A percentile compares a stretch with the other conserved stretches of the same genome.
Evolutionary conservation across 495 filamentous ascomycete species (phyloP).

Genomic region (Glonium stellatum): DNA sequence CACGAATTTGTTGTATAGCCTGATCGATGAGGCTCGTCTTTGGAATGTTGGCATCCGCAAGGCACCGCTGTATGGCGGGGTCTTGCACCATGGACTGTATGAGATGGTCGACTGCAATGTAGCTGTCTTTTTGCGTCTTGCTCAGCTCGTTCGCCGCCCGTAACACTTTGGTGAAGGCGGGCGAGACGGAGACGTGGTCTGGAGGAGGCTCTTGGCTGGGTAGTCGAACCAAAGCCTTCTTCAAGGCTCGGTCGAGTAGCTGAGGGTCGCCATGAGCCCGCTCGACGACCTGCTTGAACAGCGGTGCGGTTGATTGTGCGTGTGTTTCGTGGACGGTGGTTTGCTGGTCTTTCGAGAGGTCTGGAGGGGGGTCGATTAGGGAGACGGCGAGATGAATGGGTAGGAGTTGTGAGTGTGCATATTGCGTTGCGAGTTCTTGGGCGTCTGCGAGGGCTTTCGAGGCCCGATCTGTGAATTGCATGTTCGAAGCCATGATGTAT

Average conservation of each 20-base stretch:
- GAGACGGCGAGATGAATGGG: constrained; percentile 84
- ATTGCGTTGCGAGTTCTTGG: constrained; percentile 72
- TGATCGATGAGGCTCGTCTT: constrained; percentile 84
- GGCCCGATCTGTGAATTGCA: constrained; percentile 89
- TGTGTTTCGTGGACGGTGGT: constrained; percentile 54
- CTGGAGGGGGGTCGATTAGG: constrained; percentile 74
- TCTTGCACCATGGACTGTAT: constrained; percentile 81
- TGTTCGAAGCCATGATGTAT: constrained; percentile 41
- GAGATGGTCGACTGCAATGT: constrained; percentile 87
- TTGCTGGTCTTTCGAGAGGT: constrained; percentile 70
- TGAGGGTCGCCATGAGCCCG: constrained; percentile 89
- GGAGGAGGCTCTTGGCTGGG: constrained; percentile 93
- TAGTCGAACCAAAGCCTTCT: constrained; percentile 82
- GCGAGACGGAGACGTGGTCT: constrained; percentile 72
- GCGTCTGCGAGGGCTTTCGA: constrained; percentile 82
- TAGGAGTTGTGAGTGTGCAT: constrained; percentile 80
- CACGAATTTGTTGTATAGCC: constrained; percentile 81
- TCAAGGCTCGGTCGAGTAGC: constrained; percentile 75
- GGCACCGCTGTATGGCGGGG: constrained; percentile 56
- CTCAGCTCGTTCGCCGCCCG: constrained; percentile 80
- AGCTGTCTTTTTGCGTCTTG: constrained; percentile 93
- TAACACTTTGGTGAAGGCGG: constrained; percentile 72
- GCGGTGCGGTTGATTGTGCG: constrained; percentile 50
- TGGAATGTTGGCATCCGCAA: constrained; percentile 84
- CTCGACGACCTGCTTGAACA: constrained; percentile 91